Conservation (phyloP, 306 rosid species). For the Acacia acuminata region DNA sequence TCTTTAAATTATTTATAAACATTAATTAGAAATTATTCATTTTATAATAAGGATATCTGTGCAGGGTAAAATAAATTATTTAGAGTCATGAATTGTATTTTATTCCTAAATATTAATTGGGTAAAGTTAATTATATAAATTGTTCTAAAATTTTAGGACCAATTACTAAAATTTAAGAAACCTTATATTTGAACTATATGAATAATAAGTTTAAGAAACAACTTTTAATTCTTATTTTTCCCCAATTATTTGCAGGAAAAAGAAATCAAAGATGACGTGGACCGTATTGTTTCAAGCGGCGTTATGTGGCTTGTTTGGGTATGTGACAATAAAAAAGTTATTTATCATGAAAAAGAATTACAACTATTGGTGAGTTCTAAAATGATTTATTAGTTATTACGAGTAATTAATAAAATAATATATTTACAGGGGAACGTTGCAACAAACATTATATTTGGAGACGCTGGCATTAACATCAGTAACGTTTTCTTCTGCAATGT, state of each 20-base stretch:
- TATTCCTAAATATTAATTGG: too few species aligned
- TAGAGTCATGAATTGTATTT: too few species aligned
- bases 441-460: slow-evolving; percentile 59
- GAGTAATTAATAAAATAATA: too few species aligned
- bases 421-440: slow-evolving; percentile 53
- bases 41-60: too few species aligned
- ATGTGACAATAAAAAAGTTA: background rate
- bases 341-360: background rate
- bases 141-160: too few species aligned
- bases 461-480: slow-evolving; percentile 62
- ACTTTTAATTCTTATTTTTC: background rate
- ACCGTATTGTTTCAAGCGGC: slow-evolving; percentile 52
- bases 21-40: too few species aligned
- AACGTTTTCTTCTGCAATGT: slow-evolving; percentile 65
- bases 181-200: background rate
- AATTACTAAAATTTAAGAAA: background rate
- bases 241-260: slow-evolving; percentile 44
- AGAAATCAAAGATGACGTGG: slow-evolving; percentile 52
- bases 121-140: too few species aligned
- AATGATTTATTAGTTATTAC: background rate
- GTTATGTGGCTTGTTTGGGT: slow-evolving; percentile 75
- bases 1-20: too few species aligned
- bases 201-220: background rate
- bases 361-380: too few species aligned
- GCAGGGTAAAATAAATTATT: too few species aligned